These are phyloP conservation scores for Sicyos baderoa DNA, from an alignment of 306 rosid species.

Conservation along the genomic window DNA sequence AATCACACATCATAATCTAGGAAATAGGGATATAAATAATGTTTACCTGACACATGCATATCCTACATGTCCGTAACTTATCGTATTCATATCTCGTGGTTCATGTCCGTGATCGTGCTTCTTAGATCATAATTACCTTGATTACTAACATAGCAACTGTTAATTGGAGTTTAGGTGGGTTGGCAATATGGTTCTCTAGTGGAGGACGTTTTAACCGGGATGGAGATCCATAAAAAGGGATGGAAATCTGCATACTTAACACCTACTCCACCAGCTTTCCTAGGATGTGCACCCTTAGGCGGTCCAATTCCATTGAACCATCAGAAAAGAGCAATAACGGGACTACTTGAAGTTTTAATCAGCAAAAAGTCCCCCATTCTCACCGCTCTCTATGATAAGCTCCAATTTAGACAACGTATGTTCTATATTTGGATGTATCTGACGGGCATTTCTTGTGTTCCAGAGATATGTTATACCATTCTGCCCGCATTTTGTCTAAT, in stretches of 20 bases:
- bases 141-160: background rate
- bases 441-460: constrained; percentile 31
- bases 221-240: constrained; percentile 30
- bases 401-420: constrained; percentile 37
- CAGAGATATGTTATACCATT: constrained; percentile 38
- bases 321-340: constrained; percentile 60
- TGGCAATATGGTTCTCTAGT: constrained; percentile 31
- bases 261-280: constrained; percentile 40
- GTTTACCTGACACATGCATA: no score
- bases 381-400: constrained; percentile 30
- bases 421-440: constrained; percentile 34
- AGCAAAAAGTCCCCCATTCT: constrained; percentile 41
- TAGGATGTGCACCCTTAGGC: constrained; percentile 44
- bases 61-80: no score
- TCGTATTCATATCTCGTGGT: no score
- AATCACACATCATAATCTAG: no score
- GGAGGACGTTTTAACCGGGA: constrained; percentile 32
- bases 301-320: constrained; percentile 43
- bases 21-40: no score
- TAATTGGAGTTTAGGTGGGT: constrained; percentile 20
- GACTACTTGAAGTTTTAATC: constrained; percentile 43
- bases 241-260: constrained; percentile 21
- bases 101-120: no score
- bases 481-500: constrained; percentile 47
- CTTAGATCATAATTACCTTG: background rate